phyloP scores from a whole-genome alignment of 371 early-diverging fungal species.

The Gilbertella persicaria region DNA sequence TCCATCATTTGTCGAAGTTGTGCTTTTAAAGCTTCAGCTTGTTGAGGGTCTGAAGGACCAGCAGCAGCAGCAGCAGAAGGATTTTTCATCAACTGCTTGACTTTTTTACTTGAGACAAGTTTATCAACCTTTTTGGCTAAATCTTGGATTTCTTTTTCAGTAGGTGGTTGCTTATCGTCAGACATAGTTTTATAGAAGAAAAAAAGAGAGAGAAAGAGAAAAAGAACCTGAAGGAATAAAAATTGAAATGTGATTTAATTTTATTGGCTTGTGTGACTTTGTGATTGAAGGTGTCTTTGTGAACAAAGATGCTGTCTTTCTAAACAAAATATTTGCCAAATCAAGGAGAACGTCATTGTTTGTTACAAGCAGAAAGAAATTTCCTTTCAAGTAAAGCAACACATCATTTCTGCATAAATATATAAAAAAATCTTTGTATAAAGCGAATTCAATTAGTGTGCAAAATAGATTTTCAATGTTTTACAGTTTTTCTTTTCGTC shows the following conservation, averaged over 20 bases:
- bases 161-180: slow-evolving; percentile 17
- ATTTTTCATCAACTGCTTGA: slow-evolving; percentile 7
- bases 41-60: neutral
- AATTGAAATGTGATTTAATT: neutral
- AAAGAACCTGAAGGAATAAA: neutral
- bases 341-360: too few species aligned
- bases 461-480: too few species aligned
- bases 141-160: slow-evolving; percentile 32
- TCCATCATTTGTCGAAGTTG: slow-evolving; percentile 43
- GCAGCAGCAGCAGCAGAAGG: slow-evolving; percentile 9
- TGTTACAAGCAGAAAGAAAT: too few species aligned
- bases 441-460: too few species aligned
- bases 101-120: slow-evolving; percentile 18
- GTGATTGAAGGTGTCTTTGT: neutral
- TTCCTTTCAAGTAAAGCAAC: too few species aligned
- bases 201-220: neutral
- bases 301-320: neutral
- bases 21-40: slow-evolving; percentile 30
- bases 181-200: slow-evolving; percentile 3
- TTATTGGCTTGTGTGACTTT: neutral
- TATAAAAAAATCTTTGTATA: too few species aligned
- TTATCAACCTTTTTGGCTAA: slow-evolving; percentile 31
- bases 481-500: too few species aligned
- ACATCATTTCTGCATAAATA: too few species aligned
- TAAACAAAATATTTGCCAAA: too few species aligned